Evolutionary conservation across 2,329 filamentous ascomycete genomes (phyloP), one percentile per base, ranked within the genome.

Genomic region (Trichoderma sp.): DNA sequence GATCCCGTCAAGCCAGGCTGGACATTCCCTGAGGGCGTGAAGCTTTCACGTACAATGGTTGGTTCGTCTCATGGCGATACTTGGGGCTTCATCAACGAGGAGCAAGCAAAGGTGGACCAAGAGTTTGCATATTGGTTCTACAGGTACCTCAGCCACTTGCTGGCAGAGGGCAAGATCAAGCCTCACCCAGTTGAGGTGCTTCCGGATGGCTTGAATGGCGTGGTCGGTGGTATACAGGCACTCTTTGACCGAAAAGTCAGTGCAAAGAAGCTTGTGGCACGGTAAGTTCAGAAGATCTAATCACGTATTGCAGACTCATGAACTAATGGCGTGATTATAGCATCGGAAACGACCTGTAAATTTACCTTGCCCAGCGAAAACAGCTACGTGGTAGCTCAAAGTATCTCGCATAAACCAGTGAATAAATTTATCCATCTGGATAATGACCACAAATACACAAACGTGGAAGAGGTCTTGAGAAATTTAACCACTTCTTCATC

Each of bases 161-260:
- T 67, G 47, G 64, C 64, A 17, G 64, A 67, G 15, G 64, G 64
- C 4, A 67, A 39, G 8, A 57, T 74, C 30, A 62, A 50, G 39
- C 59, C 62, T 13, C 73, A 74, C 43, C 68, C 68, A 6, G 26
- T 34, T 3, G 71, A 74, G 17, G 69, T 74, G n/a, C 57, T 73
- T 36, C 65, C 73, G 3, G 69, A 66, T n/a, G 73, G 73, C 4
- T 26, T 74, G 26, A 57, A 53, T 15, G 62, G 72, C 1, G 15
- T 74, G 4, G 67, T 55, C 28, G 39, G 11, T 12, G 72, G 59
- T 20, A 28, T 73, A 58, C 20, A 59, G 20, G 65, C 63, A 4
- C 23, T 74, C 12, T 71, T 50, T 62, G 39, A 63, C 12, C 70
- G 67, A 3, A 73, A 71, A 53, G 72, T 63, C 8, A 73, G 71